These are phyloP conservation scores for Puccinia brachypodii DNA, from an alignment of 1,284 basidiomycete species.

Conservation along the genomic window DNA sequence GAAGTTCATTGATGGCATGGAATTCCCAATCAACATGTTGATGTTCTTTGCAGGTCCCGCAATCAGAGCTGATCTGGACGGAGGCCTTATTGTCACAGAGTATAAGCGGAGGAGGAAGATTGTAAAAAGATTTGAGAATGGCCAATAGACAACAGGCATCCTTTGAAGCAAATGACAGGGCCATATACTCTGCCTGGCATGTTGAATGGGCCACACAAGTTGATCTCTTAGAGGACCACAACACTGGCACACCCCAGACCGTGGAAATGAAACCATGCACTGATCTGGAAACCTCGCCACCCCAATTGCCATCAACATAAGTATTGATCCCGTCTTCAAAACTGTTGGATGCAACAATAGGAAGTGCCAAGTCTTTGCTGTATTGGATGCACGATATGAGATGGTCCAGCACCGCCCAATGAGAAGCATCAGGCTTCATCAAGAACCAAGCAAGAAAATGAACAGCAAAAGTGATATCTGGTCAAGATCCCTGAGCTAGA, in stretches of 20 bases:
- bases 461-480: too few relatives aligned
- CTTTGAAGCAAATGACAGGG: neutral
- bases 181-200: neutral
- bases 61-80: neutral
- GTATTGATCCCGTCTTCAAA: neutral
- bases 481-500: neutral
- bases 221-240: too few relatives aligned
- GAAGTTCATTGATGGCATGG: conserved; percentile 2
- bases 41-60: neutral
- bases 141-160: neutral
- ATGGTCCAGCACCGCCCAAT: too few relatives aligned
- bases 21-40: neutral
- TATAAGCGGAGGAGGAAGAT: neutral
- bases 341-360: neutral
- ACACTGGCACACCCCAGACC: neutral
- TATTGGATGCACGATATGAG: neutral
- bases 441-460: too few relatives aligned
- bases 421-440: too few relatives aligned
- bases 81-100: neutral
- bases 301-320: neutral
- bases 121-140: neutral
- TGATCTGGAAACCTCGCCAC: neutral
- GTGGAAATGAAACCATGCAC: too few relatives aligned
- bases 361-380: neutral
- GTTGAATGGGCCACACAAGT: neutral